These are phyloP conservation scores for Solanum arcanum DNA, from an alignment of 257 asterid species.

Conservation along the genomic window DNA sequence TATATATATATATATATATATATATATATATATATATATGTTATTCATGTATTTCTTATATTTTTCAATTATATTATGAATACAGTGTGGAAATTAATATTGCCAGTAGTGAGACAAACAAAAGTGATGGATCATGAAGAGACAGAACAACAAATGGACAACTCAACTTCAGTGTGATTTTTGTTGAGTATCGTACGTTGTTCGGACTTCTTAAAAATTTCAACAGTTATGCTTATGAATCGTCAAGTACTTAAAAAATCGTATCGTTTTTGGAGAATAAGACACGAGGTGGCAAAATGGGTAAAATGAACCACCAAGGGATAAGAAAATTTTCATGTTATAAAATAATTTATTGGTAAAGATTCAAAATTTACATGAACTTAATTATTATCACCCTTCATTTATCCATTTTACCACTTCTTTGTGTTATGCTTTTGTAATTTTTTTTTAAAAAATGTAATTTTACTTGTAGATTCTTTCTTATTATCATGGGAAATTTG, in stretches of 20 bases:
- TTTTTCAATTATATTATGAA: not conserved
- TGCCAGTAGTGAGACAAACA: conserved; percentile 46
- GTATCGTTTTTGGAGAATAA: not conserved
- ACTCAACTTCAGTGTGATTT: conserved; percentile 12
- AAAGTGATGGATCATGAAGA: conserved; percentile 65
- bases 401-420: not conserved
- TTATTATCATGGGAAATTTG: not conserved
- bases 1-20: no score
- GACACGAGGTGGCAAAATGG: not conserved
- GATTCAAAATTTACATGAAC: not conserved
- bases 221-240: not conserved
- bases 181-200: not conserved
- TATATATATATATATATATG: no score
- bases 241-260: not conserved
- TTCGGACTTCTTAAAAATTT: not conserved
- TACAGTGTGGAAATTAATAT: conserved; percentile 92
- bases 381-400: not conserved
- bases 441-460: not conserved
- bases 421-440: not conserved
- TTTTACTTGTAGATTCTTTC: not conserved
- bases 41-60: not conserved
- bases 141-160: conserved; percentile 20
- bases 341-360: not conserved
- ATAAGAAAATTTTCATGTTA: not conserved
- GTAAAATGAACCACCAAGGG: not conserved